phyloP scores from a whole-genome alignment of 2,329 filamentous ascomycete genomes.

The Lachnum nothofagi region DNA sequence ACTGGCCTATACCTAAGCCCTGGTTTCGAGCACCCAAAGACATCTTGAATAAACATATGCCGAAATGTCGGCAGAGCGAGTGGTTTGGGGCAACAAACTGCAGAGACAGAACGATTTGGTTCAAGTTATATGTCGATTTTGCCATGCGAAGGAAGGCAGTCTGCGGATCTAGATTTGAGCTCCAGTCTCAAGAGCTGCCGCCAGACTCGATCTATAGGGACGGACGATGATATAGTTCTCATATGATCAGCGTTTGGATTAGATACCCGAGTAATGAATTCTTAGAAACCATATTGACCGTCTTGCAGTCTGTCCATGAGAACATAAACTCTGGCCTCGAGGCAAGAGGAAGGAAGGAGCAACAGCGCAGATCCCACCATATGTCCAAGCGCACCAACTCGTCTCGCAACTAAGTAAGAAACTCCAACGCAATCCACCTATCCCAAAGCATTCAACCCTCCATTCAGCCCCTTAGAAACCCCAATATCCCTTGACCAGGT shows the following conservation, averaged over 20 bases:
- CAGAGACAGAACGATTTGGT: constrained; percentile 26
- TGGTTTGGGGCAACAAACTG: constrained; percentile 30
- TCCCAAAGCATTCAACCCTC: neutral
- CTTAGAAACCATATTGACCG: too few relatives aligned
- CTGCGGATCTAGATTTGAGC: constrained; percentile 28
- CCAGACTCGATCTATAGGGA: constrained; percentile 14
- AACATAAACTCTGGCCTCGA: too few relatives aligned
- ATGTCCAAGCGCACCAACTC: too few relatives aligned
- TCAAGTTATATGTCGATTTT: constrained; percentile 26
- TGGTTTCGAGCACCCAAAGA: constrained; percentile 37
- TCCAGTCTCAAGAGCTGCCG: constrained; percentile 19
- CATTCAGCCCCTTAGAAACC: constrained; percentile 10
- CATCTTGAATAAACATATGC: constrained; percentile 30
- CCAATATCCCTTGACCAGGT: constrained; percentile 17
- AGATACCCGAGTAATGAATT: too few relatives aligned
- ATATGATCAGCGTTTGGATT: too few relatives aligned
- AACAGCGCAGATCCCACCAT: too few relatives aligned
- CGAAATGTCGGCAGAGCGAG: constrained; percentile 23
- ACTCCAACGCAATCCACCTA: neutral
- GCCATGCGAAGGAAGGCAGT: constrained; percentile 22
- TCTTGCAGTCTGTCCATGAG: too few relatives aligned
- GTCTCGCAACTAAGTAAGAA: neutral
- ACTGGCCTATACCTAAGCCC: constrained; percentile 57
- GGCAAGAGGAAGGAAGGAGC: too few relatives aligned
- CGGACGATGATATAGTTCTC: constrained; percentile 22